Percentiles rank a stretch among this genome's conserved stretches.
Conservation (phyloP, 345 rosid genomes). For the Draba incana region DNA sequence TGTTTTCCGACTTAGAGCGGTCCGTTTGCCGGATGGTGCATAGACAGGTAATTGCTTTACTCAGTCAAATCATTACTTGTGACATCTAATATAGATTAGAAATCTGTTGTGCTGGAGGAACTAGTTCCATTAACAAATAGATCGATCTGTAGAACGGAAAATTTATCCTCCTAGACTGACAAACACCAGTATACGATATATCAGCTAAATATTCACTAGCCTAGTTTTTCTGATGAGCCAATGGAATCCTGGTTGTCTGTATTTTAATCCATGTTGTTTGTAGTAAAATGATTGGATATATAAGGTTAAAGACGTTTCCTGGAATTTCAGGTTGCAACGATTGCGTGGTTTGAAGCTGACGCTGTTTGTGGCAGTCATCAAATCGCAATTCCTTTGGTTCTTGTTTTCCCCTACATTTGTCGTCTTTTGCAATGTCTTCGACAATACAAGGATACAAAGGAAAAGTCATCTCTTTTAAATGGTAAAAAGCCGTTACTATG, state of each 20-base stretch:
- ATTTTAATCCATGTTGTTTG: constrained; percentile 13
- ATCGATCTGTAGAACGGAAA: not conserved
- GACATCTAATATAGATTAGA: constrained; percentile 22
- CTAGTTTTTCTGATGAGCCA: constrained; percentile 14
- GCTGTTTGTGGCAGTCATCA: constrained; percentile 98
- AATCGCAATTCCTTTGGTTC: constrained; percentile 81
- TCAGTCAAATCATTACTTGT: not conserved
- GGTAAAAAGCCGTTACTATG: constrained; percentile 47
- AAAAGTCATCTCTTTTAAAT: constrained; percentile 76
- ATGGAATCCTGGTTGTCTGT: constrained; percentile 16
- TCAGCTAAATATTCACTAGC: not conserved
- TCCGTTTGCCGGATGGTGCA: constrained; percentile 97
- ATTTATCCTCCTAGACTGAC: not conserved
- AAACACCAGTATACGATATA: not conserved
- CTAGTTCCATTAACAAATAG: constrained; percentile 23
- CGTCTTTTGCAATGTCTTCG: constrained; percentile 91
- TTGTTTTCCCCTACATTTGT: constrained; percentile 85
- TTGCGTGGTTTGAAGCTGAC: constrained; percentile 99
- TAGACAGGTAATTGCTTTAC: constrained; percentile 62
- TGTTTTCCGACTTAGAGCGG: constrained; percentile 93
- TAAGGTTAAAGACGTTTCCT: constrained; percentile 27
- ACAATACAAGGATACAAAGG: constrained; percentile 90
- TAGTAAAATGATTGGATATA: not conserved
- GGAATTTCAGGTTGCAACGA: constrained; percentile 82
- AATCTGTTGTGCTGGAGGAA: not conserved